phyloP scores from a whole-genome alignment of 345 rosid genomes.

The Rhizophora mangle region DNA sequence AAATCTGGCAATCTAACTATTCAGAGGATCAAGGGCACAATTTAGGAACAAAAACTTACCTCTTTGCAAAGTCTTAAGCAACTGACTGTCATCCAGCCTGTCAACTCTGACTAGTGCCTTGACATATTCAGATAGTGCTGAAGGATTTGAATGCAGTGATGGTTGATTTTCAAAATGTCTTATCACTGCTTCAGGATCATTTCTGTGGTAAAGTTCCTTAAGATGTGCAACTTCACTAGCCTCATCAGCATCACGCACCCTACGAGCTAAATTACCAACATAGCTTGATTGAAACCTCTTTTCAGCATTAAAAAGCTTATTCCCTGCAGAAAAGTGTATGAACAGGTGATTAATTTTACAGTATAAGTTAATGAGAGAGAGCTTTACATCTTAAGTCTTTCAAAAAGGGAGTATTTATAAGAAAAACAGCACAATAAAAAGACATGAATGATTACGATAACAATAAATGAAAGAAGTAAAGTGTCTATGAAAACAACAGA shows the following conservation, averaged over 20 bases:
- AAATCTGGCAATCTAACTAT: constrained; percentile 1
- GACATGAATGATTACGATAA: background rate
- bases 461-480: background rate
- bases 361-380: background rate
- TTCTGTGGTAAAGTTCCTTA: constrained; percentile 66
- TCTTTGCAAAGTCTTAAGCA: constrained; percentile 77
- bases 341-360: background rate
- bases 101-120: constrained; percentile 89
- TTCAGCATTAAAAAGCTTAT: constrained; percentile 25
- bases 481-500: background rate
- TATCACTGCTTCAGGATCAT: constrained; percentile 88
- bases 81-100: constrained; percentile 77
- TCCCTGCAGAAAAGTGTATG: constrained; percentile 26
- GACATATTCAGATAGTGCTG: constrained; percentile 76
- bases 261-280: constrained; percentile 71
- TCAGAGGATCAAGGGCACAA: background rate
- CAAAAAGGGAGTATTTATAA: background rate
- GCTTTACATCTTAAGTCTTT: background rate
- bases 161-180: constrained; percentile 77
- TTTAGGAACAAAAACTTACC: constrained; percentile 32
- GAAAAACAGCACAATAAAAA: background rate
- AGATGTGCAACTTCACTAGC: constrained; percentile 64
- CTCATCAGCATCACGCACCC: constrained; percentile 70
- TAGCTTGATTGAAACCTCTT: constrained; percentile 64
- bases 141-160: constrained; percentile 56